A percentile compares a stretch with the other conserved stretches of the same genome.
Conservation (phyloP, 164 flowering plant genomes). For the Paratinospora sagittata region DNA sequence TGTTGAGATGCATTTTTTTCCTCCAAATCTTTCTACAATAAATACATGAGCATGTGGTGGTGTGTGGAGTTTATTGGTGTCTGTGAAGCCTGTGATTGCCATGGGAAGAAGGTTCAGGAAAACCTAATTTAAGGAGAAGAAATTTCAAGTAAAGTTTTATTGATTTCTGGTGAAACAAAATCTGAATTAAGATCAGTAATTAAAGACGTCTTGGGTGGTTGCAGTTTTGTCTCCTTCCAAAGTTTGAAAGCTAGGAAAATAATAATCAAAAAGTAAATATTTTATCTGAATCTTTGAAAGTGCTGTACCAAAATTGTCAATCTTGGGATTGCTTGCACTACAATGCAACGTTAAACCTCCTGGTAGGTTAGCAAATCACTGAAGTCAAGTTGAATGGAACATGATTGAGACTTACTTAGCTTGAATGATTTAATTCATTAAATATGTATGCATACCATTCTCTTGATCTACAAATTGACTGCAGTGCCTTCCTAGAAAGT, state of each 20-base stretch:
- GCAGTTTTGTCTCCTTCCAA: too few species aligned
- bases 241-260: too few species aligned
- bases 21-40: neutral
- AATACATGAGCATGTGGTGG: neutral
- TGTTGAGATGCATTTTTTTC: neutral
- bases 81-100: neutral
- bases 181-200: too few species aligned
- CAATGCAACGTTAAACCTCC: neutral
- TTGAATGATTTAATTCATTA: too few species aligned
- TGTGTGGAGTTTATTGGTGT: neutral
- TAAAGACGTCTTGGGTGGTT: too few species aligned
- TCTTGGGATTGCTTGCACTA: neutral
- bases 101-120: neutral
- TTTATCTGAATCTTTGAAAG: too few species aligned
- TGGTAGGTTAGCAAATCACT: constrained; percentile 1
- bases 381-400: neutral
- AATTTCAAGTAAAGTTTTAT: neutral
- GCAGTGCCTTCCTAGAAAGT: too few species aligned
- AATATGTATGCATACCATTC: too few species aligned
- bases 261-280: too few species aligned
- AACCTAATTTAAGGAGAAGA: neutral
- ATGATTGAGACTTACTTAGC: neutral
- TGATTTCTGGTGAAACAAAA: too few species aligned
- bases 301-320: neutral
- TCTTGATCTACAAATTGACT: too few species aligned